Evolutionary conservation across 495 filamentous ascomycete species (phyloP).

Genomic region (Thermothielavioides terrestris): DNA sequence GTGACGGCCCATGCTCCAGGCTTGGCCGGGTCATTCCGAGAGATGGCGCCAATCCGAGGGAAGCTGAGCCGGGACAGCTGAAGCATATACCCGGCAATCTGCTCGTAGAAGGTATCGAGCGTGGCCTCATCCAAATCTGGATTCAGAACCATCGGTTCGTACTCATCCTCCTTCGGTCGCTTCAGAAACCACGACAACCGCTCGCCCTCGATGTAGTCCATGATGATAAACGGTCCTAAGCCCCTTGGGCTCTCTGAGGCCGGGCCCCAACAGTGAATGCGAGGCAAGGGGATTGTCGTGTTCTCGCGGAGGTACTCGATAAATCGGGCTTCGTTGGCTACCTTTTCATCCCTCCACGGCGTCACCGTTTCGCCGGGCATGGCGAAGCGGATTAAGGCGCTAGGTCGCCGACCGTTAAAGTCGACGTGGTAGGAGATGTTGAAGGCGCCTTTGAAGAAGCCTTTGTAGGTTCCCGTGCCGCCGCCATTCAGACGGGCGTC

Average conservation of each 20-base stretch:
- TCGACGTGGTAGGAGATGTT: not conserved
- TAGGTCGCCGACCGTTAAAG: not conserved
- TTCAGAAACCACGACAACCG: not conserved
- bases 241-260: conserved; percentile 22
- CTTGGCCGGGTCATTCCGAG: not conserved
- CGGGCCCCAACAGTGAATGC: conserved; percentile 31
- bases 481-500: not conserved
- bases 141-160: not conserved
- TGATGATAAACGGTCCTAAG: conserved; percentile 11
- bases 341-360: conserved; percentile 29
- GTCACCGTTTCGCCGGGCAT: not conserved
- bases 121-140: not conserved
- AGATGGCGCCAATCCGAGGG: not conserved
- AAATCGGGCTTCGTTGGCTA: conserved; percentile 34
- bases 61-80: not conserved
- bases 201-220: conserved; percentile 22
- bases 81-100: not conserved
- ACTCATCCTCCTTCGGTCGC: not conserved
- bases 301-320: conserved; percentile 27
- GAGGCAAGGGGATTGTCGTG: conserved; percentile 40
- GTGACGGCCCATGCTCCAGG: not conserved
- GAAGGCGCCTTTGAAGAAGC: not conserved
- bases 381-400: not conserved
- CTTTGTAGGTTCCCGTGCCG: not conserved
- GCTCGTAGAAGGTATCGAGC: not conserved